Conservation (phyloP, 2,329 filamentous ascomycete species). For the Diplodia scrobiculata region DNA sequence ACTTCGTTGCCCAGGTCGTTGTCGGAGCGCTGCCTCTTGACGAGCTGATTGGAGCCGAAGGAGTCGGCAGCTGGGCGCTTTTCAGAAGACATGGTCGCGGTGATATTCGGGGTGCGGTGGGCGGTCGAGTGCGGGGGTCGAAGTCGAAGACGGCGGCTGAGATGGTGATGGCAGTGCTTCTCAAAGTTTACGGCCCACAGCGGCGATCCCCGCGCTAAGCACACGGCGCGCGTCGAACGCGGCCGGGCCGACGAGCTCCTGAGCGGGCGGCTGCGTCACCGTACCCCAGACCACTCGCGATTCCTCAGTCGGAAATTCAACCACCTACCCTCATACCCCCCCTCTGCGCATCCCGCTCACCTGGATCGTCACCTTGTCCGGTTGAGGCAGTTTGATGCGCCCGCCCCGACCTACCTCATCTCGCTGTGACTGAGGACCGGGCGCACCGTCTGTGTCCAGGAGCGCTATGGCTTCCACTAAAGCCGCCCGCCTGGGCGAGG, state of each 20-base stretch:
- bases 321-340: not conserved
- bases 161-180: constrained; percentile 13
- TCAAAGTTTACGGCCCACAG: constrained; percentile 28
- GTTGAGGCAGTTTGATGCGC: constrained; percentile 26
- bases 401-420: constrained; percentile 2
- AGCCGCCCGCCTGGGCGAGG: constrained; percentile 71
- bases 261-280: constrained; percentile 16
- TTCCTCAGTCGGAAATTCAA: constrained; percentile 3
- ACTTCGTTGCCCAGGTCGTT: constrained; percentile 57
- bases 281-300: constrained; percentile 12
- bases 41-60: constrained; percentile 75
- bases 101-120: not conserved
- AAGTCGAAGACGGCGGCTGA: not conserved
- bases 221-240: constrained; percentile 7
- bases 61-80: constrained; percentile 88
- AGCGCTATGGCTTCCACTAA: constrained; percentile 60
- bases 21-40: constrained; percentile 84
- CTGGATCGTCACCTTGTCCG: constrained; percentile 17
- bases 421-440: constrained; percentile 28
- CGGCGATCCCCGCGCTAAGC: constrained; percentile 22
- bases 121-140: constrained; percentile 13
- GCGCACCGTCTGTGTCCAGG: constrained; percentile 24
- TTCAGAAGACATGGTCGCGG: constrained; percentile 73
- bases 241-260: constrained; percentile 23
- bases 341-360: constrained; percentile 5